These are phyloP conservation scores for Papiliotrema laurentii DNA, from an alignment of 1,284 basidiomycete genomes.

Conservation along the genomic window DNA sequence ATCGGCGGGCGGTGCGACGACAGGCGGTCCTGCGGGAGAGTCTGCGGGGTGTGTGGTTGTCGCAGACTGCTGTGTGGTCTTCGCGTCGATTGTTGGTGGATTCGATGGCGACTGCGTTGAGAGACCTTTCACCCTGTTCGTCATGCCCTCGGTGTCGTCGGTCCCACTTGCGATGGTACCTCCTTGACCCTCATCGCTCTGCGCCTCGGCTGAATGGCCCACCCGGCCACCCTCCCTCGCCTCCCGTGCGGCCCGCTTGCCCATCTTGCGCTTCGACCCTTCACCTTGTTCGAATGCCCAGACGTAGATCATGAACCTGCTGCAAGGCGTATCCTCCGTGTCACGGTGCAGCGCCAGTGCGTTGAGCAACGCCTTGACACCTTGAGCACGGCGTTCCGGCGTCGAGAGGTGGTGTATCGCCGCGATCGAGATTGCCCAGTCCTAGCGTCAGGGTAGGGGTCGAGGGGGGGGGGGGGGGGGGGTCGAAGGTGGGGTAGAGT, in stretches of 20 bases:
- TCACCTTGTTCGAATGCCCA: slow-evolving; percentile 96
- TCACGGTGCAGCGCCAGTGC: neutral
- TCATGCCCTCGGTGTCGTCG: neutral
- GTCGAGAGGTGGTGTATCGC: slow-evolving; percentile 92
- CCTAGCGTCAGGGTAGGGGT: slow-evolving; percentile 59
- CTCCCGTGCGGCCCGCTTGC: slow-evolving; percentile 47
- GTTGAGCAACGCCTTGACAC: slow-evolving; percentile 58
- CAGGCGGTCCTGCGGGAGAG: neutral
- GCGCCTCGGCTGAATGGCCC: too few relatives aligned
- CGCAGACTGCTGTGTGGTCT: neutral
- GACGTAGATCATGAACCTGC: slow-evolving; percentile 89
- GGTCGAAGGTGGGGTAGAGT: neutral
- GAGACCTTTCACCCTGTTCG: neutral
- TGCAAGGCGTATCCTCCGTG: slow-evolving; percentile 48
- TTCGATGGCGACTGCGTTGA: neutral
- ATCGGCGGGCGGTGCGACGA: too few relatives aligned
- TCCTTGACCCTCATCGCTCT: neutral
- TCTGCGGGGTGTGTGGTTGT: neutral
- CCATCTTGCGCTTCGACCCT: slow-evolving; percentile 62
- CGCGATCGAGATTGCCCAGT: slow-evolving; percentile 91
- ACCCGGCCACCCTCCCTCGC: neutral
- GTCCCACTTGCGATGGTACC: neutral
- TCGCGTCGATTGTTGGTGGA: neutral
- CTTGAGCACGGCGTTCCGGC: slow-evolving; percentile 61
- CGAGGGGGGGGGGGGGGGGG: neutral